Evolutionary conservation across 2,329 filamentous ascomycete genomes (phyloP).

Genomic region (Verticillium klebahnii): DNA sequence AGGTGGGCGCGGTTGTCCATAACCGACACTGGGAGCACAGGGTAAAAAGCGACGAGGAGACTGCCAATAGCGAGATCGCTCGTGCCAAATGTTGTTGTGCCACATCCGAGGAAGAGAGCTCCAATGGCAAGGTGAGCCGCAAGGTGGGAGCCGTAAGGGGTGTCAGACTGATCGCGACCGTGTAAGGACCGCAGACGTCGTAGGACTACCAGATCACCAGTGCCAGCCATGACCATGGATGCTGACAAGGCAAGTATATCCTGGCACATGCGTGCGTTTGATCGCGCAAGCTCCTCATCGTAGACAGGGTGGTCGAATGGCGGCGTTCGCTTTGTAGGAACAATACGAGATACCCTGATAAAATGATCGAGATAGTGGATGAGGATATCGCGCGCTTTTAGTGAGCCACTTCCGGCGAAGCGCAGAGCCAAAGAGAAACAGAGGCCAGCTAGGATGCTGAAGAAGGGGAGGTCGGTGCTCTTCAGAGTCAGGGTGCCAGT

Average conservation of each 20-base stretch:
- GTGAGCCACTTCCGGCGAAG: conserved; percentile 68
- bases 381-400: conserved; percentile 72
- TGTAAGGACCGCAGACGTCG: conserved; percentile 83
- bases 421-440: conserved; percentile 76
- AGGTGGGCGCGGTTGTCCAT: conserved; percentile 93
- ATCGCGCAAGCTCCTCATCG: conserved; percentile 77
- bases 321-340: conserved; percentile 19
- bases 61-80: conserved; percentile 82
- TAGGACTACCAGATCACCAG: conserved; percentile 81
- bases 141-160: conserved; percentile 88
- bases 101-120: conserved; percentile 84
- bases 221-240: conserved; percentile 92
- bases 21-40: conserved; percentile 81
- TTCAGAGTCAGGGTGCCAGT: conserved; percentile 56
- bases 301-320: conserved; percentile 46
- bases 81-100: conserved; percentile 86
- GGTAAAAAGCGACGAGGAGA: conserved; percentile 88
- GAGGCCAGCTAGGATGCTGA: conserved; percentile 84
- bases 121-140: conserved; percentile 91
- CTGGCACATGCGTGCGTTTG: conserved; percentile 85
- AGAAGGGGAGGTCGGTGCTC: conserved; percentile 85
- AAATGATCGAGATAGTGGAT: conserved; percentile 83
- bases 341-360: conserved; percentile 68
- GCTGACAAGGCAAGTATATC: conserved; percentile 79
- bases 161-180: conserved; percentile 77